These are phyloP conservation scores for Madurella fahalii DNA, from an alignment of 2,329 filamentous ascomycete genomes.

Conservation along the genomic window DNA sequence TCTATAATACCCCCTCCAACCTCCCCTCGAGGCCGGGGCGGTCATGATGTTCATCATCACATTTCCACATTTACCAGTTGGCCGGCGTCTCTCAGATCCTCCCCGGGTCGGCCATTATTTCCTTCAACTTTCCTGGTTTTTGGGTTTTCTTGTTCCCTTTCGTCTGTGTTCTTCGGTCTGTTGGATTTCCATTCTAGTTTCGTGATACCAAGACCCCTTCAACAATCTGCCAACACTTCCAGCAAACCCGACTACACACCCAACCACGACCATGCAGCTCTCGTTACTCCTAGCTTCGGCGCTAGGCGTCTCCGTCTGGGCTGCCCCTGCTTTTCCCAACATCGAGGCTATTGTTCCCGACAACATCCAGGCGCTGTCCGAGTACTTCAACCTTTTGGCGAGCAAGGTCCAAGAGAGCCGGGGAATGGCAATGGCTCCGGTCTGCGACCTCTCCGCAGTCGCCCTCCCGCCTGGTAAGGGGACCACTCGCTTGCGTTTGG, in stretches of 20 bases:
- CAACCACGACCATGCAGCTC: constrained; percentile 42
- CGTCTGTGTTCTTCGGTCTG: constrained; percentile 17
- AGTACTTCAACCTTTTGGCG: constrained; percentile 59
- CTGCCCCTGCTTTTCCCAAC: constrained; percentile 47
- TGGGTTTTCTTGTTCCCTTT: constrained; percentile 14
- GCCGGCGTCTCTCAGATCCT: constrained; percentile 15
- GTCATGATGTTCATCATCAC: constrained; percentile 10
- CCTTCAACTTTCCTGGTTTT: background rate
- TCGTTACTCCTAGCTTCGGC: constrained; percentile 45
- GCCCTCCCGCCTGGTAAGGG: constrained; percentile 47
- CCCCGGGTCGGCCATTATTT: constrained; percentile 17
- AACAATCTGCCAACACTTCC: background rate
- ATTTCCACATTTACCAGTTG: constrained; percentile 20
- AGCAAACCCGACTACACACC: too few relatives aligned
- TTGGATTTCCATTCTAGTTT: constrained; percentile 14
- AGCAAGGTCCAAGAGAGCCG: constrained; percentile 49
- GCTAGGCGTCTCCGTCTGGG: constrained; percentile 42
- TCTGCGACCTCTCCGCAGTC: constrained; percentile 53
- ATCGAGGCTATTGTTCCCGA: constrained; percentile 37
- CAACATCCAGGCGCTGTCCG: constrained; percentile 46
- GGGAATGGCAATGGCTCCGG: constrained; percentile 37
- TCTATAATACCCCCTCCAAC: constrained; percentile 20
- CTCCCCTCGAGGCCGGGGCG: constrained; percentile 1
- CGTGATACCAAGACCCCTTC: constrained; percentile 8
- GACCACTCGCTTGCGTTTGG: constrained; percentile 17